Evolutionary conservation across 768 basidiomycete species (phyloP).

Genomic region (Boletus rubescentipes): DNA sequence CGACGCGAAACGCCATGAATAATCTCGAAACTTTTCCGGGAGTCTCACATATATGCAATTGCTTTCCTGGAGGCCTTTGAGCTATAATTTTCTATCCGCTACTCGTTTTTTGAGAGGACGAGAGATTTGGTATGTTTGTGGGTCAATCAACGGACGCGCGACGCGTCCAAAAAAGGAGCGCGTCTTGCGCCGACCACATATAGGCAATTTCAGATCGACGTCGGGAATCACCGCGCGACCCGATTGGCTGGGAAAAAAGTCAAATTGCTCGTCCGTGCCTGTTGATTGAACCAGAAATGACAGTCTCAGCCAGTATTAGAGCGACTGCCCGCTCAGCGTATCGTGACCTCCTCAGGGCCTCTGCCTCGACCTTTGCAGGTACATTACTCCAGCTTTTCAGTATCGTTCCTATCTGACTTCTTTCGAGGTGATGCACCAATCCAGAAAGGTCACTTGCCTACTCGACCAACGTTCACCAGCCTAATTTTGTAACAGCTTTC

Average conservation of each 20-base stretch:
- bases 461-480: not conserved
- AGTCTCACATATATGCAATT: conserved; percentile 14
- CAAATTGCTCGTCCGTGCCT: no score
- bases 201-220: conserved; percentile 35
- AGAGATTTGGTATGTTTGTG: conserved; percentile 32
- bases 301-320: conserved; percentile 53
- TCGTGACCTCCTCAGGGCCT: conserved; percentile 65
- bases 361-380: conserved; percentile 67
- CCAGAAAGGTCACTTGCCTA: conserved; percentile 40
- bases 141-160: conserved; percentile 24
- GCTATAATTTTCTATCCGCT: conserved; percentile 30
- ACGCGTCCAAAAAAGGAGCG: conserved; percentile 39
- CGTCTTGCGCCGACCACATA: conserved; percentile 38
- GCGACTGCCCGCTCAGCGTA: conserved; percentile 75
- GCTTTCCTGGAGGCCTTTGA: conserved; percentile 19
- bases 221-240: conserved; percentile 13
- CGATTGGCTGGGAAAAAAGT: conserved; percentile 15
- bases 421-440: conserved; percentile 55
- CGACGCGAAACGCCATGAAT: conserved; percentile 17
- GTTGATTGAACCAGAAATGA: conserved; percentile 36
- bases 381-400: conserved; percentile 1
- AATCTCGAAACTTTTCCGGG: conserved; percentile 17
- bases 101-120: conserved; percentile 25
- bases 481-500: conserved; percentile 54
- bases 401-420: not conserved